Percentiles rank a stretch among this genome's conserved stretches.
phyloP scores from a whole-genome alignment of 441 rosid genomes.

The Pelargonium fulgidum region DNA sequence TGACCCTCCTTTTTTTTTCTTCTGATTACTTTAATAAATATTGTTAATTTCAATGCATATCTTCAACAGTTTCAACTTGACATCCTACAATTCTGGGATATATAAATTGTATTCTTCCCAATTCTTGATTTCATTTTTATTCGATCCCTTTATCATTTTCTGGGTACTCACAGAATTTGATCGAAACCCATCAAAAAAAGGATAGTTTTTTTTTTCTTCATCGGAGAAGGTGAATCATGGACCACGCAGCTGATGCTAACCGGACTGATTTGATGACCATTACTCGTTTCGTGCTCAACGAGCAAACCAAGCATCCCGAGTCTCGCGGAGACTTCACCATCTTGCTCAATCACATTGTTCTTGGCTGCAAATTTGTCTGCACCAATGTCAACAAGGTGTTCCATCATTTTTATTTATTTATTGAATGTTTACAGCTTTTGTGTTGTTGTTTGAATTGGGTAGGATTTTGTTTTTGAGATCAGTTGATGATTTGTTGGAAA shows the following conservation, averaged over 20 bases:
- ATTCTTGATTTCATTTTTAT: not conserved
- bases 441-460: not conserved
- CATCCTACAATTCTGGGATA: not conserved
- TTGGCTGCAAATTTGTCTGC: slow-evolving; percentile 99
- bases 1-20: not conserved
- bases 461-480: not conserved
- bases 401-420: not conserved
- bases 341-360: slow-evolving; percentile 84
- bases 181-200: not conserved
- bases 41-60: not conserved
- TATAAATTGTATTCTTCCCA: not conserved
- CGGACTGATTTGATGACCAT: slow-evolving; percentile 97
- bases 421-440: not conserved
- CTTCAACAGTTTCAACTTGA: not conserved
- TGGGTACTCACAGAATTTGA: not conserved
- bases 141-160: not conserved
- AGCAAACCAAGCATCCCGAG: slow-evolving; percentile 85
- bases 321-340: slow-evolving; percentile 95
- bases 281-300: slow-evolving; percentile 76
- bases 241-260: slow-evolving; percentile 75
- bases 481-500: not conserved
- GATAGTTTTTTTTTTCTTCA: not conserved
- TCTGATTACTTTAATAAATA: not conserved
- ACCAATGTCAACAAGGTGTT: slow-evolving; percentile 77
- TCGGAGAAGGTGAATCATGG: slow-evolving; percentile 41